Conservation (phyloP, 169 alveolate genomes). For the Babesia microti region DNA sequence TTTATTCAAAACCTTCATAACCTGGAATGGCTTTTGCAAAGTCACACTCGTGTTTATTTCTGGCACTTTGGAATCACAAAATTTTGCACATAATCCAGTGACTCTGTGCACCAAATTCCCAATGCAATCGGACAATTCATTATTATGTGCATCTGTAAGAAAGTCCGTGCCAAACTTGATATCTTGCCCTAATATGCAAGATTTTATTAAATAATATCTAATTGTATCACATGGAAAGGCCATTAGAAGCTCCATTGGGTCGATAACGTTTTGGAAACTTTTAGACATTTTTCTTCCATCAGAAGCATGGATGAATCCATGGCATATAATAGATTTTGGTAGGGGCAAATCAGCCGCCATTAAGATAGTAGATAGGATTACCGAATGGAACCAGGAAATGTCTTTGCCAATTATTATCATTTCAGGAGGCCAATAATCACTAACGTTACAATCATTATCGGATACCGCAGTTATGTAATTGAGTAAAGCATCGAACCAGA, state of each 20-base stretch:
- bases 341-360: constrained; percentile 64
- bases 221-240: constrained; percentile 54
- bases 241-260: constrained; percentile 62
- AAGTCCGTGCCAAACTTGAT: constrained; percentile 55
- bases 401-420: constrained; percentile 75
- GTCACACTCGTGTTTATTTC: constrained; percentile 22
- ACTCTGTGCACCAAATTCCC: constrained; percentile 71
- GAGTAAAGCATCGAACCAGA: constrained; percentile 87
- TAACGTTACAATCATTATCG: neutral
- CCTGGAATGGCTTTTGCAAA: constrained; percentile 58
- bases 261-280: constrained; percentile 75
- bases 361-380: constrained; percentile 79
- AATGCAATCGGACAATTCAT: constrained; percentile 69
- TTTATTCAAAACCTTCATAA: constrained; percentile 44
- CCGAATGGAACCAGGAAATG: constrained; percentile 85
- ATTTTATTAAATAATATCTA: constrained; percentile 60
- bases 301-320: constrained; percentile 83
- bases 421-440: constrained; percentile 60
- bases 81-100: constrained; percentile 51
- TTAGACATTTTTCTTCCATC: constrained; percentile 90
- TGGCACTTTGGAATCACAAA: constrained; percentile 61
- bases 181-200: constrained; percentile 60
- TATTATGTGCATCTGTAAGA: constrained; percentile 59
- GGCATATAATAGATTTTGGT: constrained; percentile 79
- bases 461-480: constrained; percentile 65